Base-by-base conservation (phyloP, 2,329 filamentous ascomycete genomes). In the Aspergillus ustus region DNA sequence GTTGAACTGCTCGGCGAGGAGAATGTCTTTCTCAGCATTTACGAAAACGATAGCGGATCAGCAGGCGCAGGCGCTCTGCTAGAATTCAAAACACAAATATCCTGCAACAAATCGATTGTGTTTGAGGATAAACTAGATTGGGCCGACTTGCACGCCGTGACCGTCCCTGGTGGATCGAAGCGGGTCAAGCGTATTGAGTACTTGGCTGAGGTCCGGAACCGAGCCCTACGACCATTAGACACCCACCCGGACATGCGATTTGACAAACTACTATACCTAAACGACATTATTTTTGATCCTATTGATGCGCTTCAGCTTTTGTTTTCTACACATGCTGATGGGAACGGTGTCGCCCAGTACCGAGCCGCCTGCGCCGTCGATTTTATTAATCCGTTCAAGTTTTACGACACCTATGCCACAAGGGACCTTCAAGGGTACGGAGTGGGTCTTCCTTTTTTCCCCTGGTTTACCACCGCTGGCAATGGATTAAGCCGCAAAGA, bases 351-450 rank as follows among this genome's bases (percentile, higher is more conserved):
- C 22, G 70, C 84, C 0, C 78, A 81, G 52, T 93, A 92, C 70
- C 84, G 89, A 11, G 87, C 89, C 3, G 89, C 88, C 2, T 93
- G 91, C 70, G 89, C 89, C 1, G 82, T 91, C n/a, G 91, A 93
- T 77, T 92, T 89, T 70, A 87, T 88, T 70, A 86, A 87, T 64
- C 86, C 89, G 0, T 87, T 91, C 76, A 88, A 90, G 64, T 91
- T 90, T 71, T 93, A 93, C 74, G 91, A 93, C 73, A 87, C 89
- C 0, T 92, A 90, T 75, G 91, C 90, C 2, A 89, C 87, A 29
- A 83, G 90, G 20, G 91, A 93, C 70, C 76, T 85, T 2, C 87
- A 92, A 67, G 90, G 90, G 0, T 89, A 85, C 70, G 83, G 84
- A 29, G 85, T 89, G 70, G 90, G 89, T 1, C 76, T 92, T 2